Percentiles rank a stretch among this genome's conserved stretches.
Evolutionary conservation across 352 stramenopile species (phyloP).

Genomic region (Phytophthora fragariae): DNA sequence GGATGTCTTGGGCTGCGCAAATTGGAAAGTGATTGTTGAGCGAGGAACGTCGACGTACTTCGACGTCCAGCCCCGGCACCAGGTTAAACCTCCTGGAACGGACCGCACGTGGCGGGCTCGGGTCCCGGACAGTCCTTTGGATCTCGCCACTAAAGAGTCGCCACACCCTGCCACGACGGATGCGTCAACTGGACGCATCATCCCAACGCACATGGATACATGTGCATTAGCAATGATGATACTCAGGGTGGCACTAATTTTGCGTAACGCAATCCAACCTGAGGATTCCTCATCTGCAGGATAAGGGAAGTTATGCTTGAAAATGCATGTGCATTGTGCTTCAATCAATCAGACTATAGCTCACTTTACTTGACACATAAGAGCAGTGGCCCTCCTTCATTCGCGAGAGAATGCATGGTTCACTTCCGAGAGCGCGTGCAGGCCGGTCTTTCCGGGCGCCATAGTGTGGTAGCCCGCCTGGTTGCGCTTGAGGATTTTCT

Average conservation of each 20-base stretch:
- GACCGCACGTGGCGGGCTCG: neutral
- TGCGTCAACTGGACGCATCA: too few species aligned
- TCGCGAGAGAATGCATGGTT: neutral
- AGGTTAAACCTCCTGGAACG: neutral
- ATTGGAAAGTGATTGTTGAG: neutral
- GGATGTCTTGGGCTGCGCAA: neutral
- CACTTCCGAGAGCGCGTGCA: neutral
- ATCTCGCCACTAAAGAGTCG: neutral
- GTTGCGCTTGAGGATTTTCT: constrained; percentile 36
- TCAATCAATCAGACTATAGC: neutral
- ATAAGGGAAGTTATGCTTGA: too few species aligned
- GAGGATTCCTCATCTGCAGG: neutral
- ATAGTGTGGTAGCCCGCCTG: neutral
- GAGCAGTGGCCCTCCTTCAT: too few species aligned
- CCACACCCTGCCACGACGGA: neutral
- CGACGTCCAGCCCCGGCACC: neutral
- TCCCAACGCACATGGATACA: too few species aligned
- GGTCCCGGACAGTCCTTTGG: neutral
- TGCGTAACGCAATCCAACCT: too few species aligned
- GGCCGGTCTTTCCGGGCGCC: neutral
- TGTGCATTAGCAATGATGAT: too few species aligned
- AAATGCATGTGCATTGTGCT: too few species aligned
- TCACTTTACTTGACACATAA: neutral
- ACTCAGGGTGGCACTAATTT: too few species aligned
- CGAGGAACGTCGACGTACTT: neutral